Base-by-base conservation (phyloP, 208 protist genomes). In the Herpetomonas samuelpessoai region DNA sequence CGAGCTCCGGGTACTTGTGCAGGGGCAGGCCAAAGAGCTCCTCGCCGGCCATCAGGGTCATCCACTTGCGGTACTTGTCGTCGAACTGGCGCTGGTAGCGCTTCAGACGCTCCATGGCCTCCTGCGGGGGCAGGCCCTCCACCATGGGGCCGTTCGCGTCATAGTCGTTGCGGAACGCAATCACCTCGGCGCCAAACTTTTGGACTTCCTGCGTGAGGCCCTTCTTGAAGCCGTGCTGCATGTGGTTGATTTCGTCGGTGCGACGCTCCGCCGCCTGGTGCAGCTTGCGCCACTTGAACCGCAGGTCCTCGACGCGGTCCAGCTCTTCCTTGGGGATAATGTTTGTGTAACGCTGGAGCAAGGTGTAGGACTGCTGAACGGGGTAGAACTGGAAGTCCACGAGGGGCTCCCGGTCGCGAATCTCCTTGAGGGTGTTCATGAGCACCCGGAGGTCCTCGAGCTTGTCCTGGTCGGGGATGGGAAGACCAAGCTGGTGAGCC, bases 261-360 rank as follows among this genome's bases (percentile, higher is more conserved):
- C 88, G 80, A 18, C 78, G 64, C 61, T 90, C 78, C 16, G 89
- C 87, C 16, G 79, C 47, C 65, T 76, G 80, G 55, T 94, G 86
- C 41, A 98, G 81, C 62, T 95, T 96, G 35, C 88, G 75, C 93
- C 96, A 98, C 65, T 88, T 87, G 61, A 92, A 86, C 27, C 89
- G 81, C 52, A 99, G 83, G 57, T 97, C 91, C 64, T 93, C 80
- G n/a, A 98, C 87, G 62, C 88, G 85, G 62, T 98, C 96, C 35
- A 86, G 68, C 79, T 99, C 97, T 54, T 98, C 97, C 79, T 98
- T 98, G n/a, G 95, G 83, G 50, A 99, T 88, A 45, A 77, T 68
- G 2, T 93, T 81, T 29, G 83, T 88, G 79, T 98, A 95, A 21
- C 84, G 80, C 69, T 91, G 79, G 21, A 99, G 76, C 35, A 98